A percentile compares a stretch with the other conserved stretches of the same genome.
Evolutionary conservation across 2,329 filamentous ascomycete genomes (phyloP).

Genomic region (Pseudopyrenochaeta lycopersici): DNA sequence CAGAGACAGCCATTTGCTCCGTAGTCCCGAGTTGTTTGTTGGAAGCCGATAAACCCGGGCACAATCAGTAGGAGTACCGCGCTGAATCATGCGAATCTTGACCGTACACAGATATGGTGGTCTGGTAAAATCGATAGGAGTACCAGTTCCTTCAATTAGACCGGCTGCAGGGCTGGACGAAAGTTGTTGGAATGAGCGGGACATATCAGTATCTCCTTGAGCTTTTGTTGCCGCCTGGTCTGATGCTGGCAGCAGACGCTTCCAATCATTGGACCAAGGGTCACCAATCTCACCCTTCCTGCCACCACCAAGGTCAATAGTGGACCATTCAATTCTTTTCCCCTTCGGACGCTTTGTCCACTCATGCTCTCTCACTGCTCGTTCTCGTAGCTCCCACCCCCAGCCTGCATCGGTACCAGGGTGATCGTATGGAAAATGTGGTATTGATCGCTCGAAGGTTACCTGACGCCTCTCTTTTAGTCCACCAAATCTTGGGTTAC

Average conservation of each 20-base stretch:
- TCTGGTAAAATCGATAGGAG: conserved; percentile 1
- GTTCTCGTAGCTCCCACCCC: conserved; percentile 77
- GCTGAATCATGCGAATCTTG: conserved; percentile 70
- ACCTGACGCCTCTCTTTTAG: conserved; percentile 82
- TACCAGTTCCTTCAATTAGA: conserved; percentile 14
- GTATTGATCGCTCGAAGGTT: conserved; percentile 77
- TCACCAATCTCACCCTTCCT: conserved; percentile 83
- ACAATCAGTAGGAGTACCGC: conserved; percentile 75
- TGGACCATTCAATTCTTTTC: conserved; percentile 79
- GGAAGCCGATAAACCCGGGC: conserved; percentile 90
- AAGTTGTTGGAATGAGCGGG: conserved; percentile 35
- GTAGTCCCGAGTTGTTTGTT: conserved; percentile 61
- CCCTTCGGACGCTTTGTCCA: conserved; percentile 85
- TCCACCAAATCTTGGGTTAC: conserved; percentile 84
- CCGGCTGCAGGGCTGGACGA: conserved; percentile 40
- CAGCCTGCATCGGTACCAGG: conserved; percentile 81
- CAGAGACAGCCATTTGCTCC: conserved; percentile 75
- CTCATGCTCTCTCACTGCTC: conserved; percentile 64
- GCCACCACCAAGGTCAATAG: conserved; percentile 75
- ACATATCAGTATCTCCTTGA: conserved; percentile 9
- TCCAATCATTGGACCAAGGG: conserved; percentile 87
- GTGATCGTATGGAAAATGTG: conserved; percentile 89
- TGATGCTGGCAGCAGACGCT: conserved; percentile 63
- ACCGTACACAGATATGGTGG: conserved; percentile 63
- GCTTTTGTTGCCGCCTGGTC: neutral